Evolutionary conservation across 2,329 filamentous ascomycete genomes (phyloP).

Genomic region (Xenoacremonium recifei): DNA sequence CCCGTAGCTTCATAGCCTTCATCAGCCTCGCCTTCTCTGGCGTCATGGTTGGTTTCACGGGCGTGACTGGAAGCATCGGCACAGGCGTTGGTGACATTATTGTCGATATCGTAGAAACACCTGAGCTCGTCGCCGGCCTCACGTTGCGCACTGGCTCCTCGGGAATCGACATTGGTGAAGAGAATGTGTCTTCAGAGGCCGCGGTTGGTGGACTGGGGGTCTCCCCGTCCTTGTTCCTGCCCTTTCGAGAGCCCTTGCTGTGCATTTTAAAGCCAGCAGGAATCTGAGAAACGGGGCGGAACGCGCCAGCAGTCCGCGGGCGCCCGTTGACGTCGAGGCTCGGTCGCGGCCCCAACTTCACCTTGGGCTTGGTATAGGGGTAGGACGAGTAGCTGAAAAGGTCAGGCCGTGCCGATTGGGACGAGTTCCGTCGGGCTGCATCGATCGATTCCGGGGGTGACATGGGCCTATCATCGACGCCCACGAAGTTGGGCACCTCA

Average conservation of each 20-base stretch:
- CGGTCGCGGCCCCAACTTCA: slow-evolving; percentile 85
- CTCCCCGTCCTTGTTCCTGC: slow-evolving; percentile 20
- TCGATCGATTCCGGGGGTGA: slow-evolving; percentile 47
- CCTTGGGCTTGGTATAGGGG: slow-evolving; percentile 67
- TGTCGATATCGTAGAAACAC: slow-evolving; percentile 40
- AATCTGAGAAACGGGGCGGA: slow-evolving; percentile 73
- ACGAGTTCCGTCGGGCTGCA: slow-evolving; percentile 45
- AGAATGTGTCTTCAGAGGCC: slow-evolving; percentile 33
- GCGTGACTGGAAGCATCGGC: slow-evolving; percentile 39
- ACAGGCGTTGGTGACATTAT: no score
- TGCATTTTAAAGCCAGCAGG: slow-evolving; percentile 77
- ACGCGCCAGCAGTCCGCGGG: slow-evolving; percentile 60
- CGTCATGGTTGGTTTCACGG: slow-evolving; percentile 58
- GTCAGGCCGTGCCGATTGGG: slow-evolving; percentile 52
- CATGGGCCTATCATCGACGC: slow-evolving; percentile 41
- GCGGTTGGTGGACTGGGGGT: slow-evolving; percentile 31
- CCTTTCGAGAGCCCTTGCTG: slow-evolving; percentile 55
- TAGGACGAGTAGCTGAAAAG: slow-evolving; percentile 49
- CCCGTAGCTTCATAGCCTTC: slow-evolving; percentile 89
- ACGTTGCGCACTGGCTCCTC: slow-evolving; percentile 28
- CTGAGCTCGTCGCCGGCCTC: slow-evolving; percentile 46
- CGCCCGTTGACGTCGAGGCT: slow-evolving; percentile 64
- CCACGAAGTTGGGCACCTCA: slow-evolving; percentile 53
- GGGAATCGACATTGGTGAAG: slow-evolving; percentile 30
- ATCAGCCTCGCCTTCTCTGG: slow-evolving; percentile 89